A percentile compares a stretch with the other conserved stretches of the same genome.
phyloP scores from a whole-genome alignment of 2,329 filamentous ascomycete genomes.

The Botryosphaeria dothidea region DNA sequence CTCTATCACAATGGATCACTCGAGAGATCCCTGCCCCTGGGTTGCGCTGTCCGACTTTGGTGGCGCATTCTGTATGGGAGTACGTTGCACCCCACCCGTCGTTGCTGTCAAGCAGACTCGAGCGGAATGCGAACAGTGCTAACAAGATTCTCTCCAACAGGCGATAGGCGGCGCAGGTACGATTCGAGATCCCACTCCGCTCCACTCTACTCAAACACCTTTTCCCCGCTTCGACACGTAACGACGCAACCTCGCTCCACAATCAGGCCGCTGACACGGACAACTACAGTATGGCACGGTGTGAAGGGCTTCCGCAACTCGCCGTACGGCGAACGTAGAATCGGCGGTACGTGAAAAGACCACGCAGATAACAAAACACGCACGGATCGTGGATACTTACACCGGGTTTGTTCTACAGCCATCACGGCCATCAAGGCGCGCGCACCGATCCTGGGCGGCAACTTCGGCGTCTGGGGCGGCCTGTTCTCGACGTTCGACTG shows the following conservation, averaged over 20 bases:
- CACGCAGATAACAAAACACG: neutral
- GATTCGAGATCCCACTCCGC: neutral
- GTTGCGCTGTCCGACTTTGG: conserved; percentile 97
- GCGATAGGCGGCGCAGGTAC: conserved; percentile 44
- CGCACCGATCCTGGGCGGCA: conserved; percentile 92
- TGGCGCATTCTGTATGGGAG: conserved; percentile 94
- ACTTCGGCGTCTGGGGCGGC: conserved; percentile 97
- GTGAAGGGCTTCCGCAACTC: conserved; percentile 76
- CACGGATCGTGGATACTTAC: conserved; percentile 7
- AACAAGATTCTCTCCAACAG: conserved; percentile 23
- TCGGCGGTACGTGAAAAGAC: conserved; percentile 62
- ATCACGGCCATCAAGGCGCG: conserved; percentile 97
- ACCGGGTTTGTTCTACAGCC: conserved; percentile 40
- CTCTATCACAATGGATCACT: conserved; percentile 75
- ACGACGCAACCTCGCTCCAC: conserved; percentile 20
- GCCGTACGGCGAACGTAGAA: conserved; percentile 84
- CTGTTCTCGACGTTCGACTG: conserved; percentile 96
- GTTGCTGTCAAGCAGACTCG: neutral
- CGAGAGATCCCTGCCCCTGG: conserved; percentile 94
- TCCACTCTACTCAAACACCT: conserved; percentile 16
- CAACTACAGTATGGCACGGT: conserved; percentile 85
- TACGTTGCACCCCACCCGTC: conserved; percentile 51
- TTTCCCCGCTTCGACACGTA: conserved; percentile 19
- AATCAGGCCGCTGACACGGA: conserved; percentile 6
- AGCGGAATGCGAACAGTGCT: conserved; percentile 3